Base-by-base conservation (phyloP, 352 stramenopile genomes). In the Phytophthora pistaciae region DNA sequence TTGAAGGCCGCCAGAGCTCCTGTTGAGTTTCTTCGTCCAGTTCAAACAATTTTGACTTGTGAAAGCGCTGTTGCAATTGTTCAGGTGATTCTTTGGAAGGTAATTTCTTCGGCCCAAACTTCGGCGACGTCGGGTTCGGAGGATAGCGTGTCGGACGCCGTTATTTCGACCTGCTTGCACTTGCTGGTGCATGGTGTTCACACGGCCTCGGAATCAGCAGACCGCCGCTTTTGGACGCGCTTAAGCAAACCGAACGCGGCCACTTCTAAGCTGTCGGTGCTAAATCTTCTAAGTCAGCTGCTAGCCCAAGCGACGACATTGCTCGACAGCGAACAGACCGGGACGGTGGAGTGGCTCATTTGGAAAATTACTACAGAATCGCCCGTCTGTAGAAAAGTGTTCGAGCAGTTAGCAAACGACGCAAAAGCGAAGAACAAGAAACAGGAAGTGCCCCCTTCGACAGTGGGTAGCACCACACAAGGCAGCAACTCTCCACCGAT, bases 141-240 rank as follows among this genome's bases (percentile, higher is more conserved):
- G 13, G 86, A 79, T 36, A 75, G 71, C 7, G 84, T 95, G 0
- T 95, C 88, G 3, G 90, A 96, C 62, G 88, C 88, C 11, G 86
- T 96, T 11, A 87, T 96, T 36, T 96, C 90, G 42, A 96, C 88
- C 14, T 87, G 75, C 13, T 75, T 96, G 29, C 88, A 96, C 57
- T 68, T 96, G 60, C 75, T 96, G 13, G 90, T 94, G 33, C 84
- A 94, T 64, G 89, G 84, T 21, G 77, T 95, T 5, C 85, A 96
- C 65, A 86, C 85, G 10, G 88, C 88, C 23, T 77, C 63, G 13
- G 18, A 29, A 20, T 31, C 46, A 55, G 53, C 57, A 21, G 74
- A 77, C 21, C 52, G 72, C 10, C 36, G 48, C 10, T 96, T 93
- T 44, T 96, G 87, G 80, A 64, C 59, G 21, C 64, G 74, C 2